Evolutionary conservation across 2,329 filamentous ascomycete species (phyloP), one percentile per base, ranked within the genome.

Genomic region (Colletotrichum tanaceti): DNA sequence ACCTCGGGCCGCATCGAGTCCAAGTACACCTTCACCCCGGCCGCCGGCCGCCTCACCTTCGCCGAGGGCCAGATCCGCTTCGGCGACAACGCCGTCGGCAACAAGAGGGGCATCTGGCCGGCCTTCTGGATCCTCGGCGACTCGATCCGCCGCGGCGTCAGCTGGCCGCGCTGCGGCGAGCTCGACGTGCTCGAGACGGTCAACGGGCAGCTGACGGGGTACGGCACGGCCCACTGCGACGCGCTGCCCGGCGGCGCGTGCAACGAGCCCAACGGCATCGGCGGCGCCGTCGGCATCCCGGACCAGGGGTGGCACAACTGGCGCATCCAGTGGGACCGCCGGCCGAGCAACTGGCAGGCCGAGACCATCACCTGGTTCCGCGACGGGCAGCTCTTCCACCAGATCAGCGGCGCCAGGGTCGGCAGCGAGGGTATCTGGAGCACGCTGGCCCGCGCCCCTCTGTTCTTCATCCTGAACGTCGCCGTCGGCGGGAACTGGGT

Each of bases 121-220:
- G 84, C 84, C 4, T 86, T 86, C 73, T 86, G 84, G 84, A 76
- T 85, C 61, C 79, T 86, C 1, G 84, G 84, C 13, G 78, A 84
- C 66, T 77, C 82, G 18, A 76, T 85, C 58, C 81, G 84, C 7
- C 74, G 78, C 68, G 83, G 84, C 14, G 82, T 79, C 2, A 68
- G 71, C 22, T 86, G 84, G 84, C 84, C 84, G 0, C 76, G 75
- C 9, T 85, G 83, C 71, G 84, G 84, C 32, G 84, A 86, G 77
- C 75, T 86, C 53, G 84, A 86, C 72, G 79, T 85, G 66, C 78
- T 85, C 59, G 84, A 86, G 77, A 81, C 79, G 35, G 78, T 86
- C 68, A 82, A 85, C 74, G 84, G 84, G 4, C 71, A 75, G 46
- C 72, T 81, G 67, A 81, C 77, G 0, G 84, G 80, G 7, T 82